A percentile compares a stretch with the other conserved stretches of the same genome.
These are phyloP conservation scores for Cutaneotrichosporon sp. DNA, from an alignment of 1,284 basidiomycete species.

Conservation along the genomic window DNA sequence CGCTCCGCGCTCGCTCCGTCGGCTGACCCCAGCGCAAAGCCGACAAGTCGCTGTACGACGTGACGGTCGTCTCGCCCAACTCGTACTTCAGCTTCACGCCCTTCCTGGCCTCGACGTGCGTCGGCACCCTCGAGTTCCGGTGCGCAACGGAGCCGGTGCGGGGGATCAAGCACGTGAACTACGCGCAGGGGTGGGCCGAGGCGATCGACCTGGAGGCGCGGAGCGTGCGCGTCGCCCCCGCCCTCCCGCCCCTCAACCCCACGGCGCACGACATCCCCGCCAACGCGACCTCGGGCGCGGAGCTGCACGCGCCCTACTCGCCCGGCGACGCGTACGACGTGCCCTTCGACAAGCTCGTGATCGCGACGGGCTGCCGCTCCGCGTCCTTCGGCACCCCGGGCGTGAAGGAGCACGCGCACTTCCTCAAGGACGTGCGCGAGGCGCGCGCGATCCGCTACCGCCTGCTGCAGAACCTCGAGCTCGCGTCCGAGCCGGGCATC, in stretches of 20 bases:
- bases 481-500: conserved; percentile 70
- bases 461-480: conserved; percentile 77
- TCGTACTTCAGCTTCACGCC: conserved; percentile 85
- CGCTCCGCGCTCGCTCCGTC: not conserved
- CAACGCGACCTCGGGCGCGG: conserved; percentile 11
- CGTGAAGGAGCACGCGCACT: conserved; percentile 75
- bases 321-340: conserved; percentile 57
- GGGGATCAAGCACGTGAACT: conserved; percentile 37
- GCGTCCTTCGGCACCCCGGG: conserved; percentile 64
- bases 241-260: conserved; percentile 30
- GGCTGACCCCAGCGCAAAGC: conserved; percentile 29
- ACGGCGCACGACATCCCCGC: conserved; percentile 15
- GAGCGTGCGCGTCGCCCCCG: conserved; percentile 55
- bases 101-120: conserved; percentile 70
- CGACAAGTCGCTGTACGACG: conserved; percentile 51
- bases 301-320: conserved; percentile 51
- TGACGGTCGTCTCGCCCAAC: conserved; percentile 70
- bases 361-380: conserved; percentile 80
- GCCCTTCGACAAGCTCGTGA: conserved; percentile 76
- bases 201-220: conserved; percentile 64
- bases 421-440: conserved; percentile 79
- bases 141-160: conserved; percentile 77
- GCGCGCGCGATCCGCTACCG: conserved; percentile 74
- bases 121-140: conserved; percentile 79
- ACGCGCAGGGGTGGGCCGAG: conserved; percentile 55